Evolutionary conservation across 2,329 filamentous ascomycete genomes (phyloP).

Genomic region (Claviceps africana): DNA sequence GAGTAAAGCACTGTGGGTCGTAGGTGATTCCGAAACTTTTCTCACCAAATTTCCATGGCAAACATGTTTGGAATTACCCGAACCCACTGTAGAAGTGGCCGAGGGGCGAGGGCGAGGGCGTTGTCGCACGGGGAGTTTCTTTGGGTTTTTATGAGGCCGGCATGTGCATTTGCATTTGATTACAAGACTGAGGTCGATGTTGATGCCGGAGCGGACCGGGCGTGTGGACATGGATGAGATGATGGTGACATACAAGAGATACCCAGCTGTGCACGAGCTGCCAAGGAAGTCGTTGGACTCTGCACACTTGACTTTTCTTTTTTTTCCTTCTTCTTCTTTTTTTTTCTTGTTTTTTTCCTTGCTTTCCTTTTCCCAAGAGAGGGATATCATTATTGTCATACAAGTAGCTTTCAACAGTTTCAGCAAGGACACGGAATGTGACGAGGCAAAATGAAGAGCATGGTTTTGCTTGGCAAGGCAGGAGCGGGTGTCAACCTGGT

Average conservation of each 20-base stretch:
- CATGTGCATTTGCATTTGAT: background rate
- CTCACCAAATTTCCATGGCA: no score
- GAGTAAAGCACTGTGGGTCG: no score
- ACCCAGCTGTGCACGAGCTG: constrained; percentile 5
- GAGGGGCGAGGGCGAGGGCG: background rate
- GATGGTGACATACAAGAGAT: constrained; percentile 4
- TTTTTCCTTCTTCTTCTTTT: background rate
- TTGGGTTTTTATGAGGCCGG: background rate
- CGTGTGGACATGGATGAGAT: no score
- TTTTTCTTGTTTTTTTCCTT: background rate
- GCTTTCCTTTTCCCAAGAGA: no score
- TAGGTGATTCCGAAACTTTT: no score
- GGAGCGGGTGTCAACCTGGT: background rate
- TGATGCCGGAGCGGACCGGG: no score
- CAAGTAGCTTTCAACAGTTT: no score
- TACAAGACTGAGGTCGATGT: background rate
- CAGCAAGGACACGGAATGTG: no score
- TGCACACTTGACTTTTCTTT: background rate
- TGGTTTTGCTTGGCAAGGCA: no score
- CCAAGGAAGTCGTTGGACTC: background rate
- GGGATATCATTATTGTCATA: no score
- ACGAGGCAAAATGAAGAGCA: background rate
- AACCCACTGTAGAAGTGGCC: no score
- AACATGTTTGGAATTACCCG: no score
- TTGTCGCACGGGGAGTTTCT: background rate